Evolutionary conservation across 2,329 filamentous ascomycete genomes (phyloP).

Genomic region (Bisporella sp.): DNA sequence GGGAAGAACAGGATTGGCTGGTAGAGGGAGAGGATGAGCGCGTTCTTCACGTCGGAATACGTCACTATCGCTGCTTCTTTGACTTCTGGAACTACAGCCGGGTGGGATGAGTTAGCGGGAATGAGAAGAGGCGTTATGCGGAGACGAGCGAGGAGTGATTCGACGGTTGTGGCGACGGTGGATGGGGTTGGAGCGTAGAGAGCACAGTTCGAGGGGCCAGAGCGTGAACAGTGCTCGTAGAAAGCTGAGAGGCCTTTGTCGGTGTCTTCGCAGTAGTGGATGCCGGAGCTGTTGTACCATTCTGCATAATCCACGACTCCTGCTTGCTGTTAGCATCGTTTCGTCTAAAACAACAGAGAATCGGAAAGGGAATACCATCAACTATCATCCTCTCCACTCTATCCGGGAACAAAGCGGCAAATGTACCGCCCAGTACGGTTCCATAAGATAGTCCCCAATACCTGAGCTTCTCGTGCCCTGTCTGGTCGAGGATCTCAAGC

Average conservation of each 20-base stretch:
- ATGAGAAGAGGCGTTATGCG: conserved; percentile 27
- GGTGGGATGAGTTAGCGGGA: not conserved
- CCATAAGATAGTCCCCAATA: conserved; percentile 43
- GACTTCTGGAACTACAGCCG: not conserved
- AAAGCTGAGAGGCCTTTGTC: conserved; percentile 24
- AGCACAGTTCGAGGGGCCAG: conserved; percentile 27
- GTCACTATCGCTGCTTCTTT: conserved; percentile 21
- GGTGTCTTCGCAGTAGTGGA: conserved; percentile 33
- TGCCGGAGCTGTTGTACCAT: conserved; percentile 26
- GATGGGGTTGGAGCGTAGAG: conserved; percentile 17
- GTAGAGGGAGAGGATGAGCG: conserved; percentile 23
- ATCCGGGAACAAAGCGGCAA: conserved; percentile 35
- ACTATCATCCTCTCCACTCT: conserved; percentile 32
- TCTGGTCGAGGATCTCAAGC: conserved; percentile 4
- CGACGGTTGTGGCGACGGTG: conserved; percentile 18
- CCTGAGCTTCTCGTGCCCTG: not conserved
- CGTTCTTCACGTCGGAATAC: conserved; percentile 19
- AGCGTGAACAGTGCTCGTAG: conserved; percentile 20
- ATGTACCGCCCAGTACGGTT: conserved; percentile 34
- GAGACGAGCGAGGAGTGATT: conserved; percentile 33
- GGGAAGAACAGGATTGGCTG: conserved; percentile 23
- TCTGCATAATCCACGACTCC: conserved; percentile 21
- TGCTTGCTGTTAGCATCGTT: not conserved
- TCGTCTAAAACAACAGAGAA: not conserved
- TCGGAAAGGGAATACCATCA: conserved; percentile 6